Evolutionary conservation across 2,329 filamentous ascomycete genomes (phyloP).

Genomic region (Rhynchosporium secalis): DNA sequence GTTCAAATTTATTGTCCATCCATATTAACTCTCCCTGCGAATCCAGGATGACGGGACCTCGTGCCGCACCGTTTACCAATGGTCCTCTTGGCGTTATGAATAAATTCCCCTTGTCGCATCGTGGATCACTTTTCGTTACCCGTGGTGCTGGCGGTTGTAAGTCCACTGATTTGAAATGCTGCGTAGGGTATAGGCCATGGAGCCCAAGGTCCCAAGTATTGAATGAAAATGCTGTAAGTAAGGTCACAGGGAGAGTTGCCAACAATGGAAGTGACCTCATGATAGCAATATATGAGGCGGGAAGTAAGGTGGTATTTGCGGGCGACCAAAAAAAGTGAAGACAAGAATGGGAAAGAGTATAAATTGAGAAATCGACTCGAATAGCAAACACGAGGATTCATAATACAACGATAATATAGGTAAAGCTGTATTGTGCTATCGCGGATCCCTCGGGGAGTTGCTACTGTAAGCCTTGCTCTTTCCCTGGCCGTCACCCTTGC

Average conservation of each 20-base stretch:
- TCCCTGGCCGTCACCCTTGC: background rate
- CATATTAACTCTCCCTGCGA: slow-evolving; percentile 16
- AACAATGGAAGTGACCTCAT: slow-evolving; percentile 4
- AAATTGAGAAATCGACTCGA: background rate
- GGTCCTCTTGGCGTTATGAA: slow-evolving; percentile 23
- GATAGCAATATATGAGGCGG: background rate
- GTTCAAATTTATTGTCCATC: slow-evolving; percentile 20
- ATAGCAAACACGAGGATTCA: background rate
- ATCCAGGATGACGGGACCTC: slow-evolving; percentile 19
- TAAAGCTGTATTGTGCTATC: background rate
- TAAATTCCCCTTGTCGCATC: slow-evolving; percentile 22
- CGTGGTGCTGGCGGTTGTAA: slow-evolving; percentile 21
- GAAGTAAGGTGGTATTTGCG: background rate
- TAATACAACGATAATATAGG: background rate
- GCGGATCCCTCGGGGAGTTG: slow-evolving; percentile 12
- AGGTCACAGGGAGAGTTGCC: slow-evolving; percentile 14
- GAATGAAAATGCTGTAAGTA: slow-evolving; percentile 22
- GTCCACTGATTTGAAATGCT: slow-evolving; percentile 25
- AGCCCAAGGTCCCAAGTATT: slow-evolving; percentile 26
- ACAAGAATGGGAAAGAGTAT: background rate
- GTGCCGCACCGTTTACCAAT: slow-evolving; percentile 16
- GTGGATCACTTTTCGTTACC: slow-evolving; percentile 25
- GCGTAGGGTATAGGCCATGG: slow-evolving; percentile 24
- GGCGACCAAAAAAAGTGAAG: background rate
- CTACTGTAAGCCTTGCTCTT: slow-evolving; percentile 11